Evolutionary conservation across 805 yeast genomes (phyloP).

Genomic region (Metschnikowia arizonensis): DNA sequence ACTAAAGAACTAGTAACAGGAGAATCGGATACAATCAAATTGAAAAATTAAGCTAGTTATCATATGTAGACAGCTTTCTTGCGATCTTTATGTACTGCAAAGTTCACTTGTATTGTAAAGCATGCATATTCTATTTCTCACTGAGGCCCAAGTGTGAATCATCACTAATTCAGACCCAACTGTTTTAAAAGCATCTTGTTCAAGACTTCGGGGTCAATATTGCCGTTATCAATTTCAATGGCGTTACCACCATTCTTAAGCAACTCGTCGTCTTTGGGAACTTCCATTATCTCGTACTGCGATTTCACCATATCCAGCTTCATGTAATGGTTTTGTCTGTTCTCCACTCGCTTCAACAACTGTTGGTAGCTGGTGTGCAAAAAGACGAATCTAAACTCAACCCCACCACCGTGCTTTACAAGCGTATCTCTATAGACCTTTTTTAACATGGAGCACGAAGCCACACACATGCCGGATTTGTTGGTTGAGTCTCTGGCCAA

Average conservation of each 20-base stretch:
- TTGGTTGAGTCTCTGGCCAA: conserved; percentile 28
- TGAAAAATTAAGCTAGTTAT: too few relatives aligned
- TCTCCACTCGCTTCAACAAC: conserved; percentile 54
- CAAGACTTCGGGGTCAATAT: conserved; percentile 8
- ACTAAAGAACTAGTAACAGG: too few relatives aligned
- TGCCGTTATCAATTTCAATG: conserved; percentile 13
- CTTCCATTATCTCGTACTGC: conserved; percentile 70
- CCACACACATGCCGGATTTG: conserved; percentile 41
- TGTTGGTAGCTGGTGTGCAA: conserved; percentile 61
- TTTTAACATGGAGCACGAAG: conserved; percentile 85
- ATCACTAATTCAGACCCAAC: conserved; percentile 5
- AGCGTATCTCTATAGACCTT: conserved; percentile 64
- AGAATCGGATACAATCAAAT: neutral
- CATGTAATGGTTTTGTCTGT: conserved; percentile 81
- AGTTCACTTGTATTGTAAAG: neutral
- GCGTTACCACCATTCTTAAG: conserved; percentile 35
- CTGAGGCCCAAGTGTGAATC: neutral
- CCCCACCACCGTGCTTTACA: conserved; percentile 29
- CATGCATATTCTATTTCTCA: neutral
- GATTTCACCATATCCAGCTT: conserved; percentile 78
- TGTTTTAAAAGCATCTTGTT: conserved; percentile 21
- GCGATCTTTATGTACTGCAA: neutral
- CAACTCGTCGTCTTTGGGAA: conserved; percentile 50
- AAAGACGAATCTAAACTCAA: conserved; percentile 58
- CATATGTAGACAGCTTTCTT: too few relatives aligned